These are phyloP conservation scores for Xylaria sp. DNA, from an alignment of 2,329 filamentous ascomycete species.

Conservation along the genomic window DNA sequence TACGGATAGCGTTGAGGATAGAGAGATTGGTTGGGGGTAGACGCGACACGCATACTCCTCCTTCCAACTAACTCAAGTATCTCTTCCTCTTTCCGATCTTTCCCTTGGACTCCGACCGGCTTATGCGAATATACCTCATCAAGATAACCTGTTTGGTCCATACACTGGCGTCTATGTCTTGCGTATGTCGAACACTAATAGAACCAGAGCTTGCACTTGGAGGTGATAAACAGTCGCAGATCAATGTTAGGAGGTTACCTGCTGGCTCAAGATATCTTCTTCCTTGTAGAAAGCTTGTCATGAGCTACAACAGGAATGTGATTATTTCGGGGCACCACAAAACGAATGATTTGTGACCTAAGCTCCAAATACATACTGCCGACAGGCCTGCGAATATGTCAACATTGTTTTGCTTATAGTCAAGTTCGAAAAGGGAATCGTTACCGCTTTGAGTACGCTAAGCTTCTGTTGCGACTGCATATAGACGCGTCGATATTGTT, in stretches of 20 bases:
- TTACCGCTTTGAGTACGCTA: slow-evolving; percentile 66
- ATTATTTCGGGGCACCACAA: background rate
- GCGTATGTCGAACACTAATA: background rate
- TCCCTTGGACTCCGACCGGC: background rate
- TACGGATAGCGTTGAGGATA: background rate
- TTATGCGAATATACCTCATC: background rate
- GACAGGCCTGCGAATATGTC: slow-evolving; percentile 52
- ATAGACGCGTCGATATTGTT: slow-evolving; percentile 87
- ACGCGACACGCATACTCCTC: slow-evolving; percentile 5
- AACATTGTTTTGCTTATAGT: slow-evolving; percentile 10
- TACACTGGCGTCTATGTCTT: background rate
- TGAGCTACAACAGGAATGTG: background rate
- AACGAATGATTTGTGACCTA: slow-evolving; percentile 28
- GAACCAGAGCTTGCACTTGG: background rate
- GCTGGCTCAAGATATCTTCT: background rate
- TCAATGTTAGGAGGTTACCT: background rate
- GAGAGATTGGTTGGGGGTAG: slow-evolving; percentile 9
- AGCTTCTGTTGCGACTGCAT: slow-evolving; percentile 80
- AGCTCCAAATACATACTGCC: slow-evolving; percentile 57
- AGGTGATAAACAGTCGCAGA: background rate
- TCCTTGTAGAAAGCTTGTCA: slow-evolving; percentile 2
- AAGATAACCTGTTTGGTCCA: background rate
- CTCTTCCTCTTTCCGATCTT: background rate
- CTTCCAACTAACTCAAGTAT: background rate
- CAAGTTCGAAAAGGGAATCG: slow-evolving; percentile 34